Evolutionary conservation across 495 filamentous ascomycete genomes (phyloP).

Genomic region (Tuber melanosporum): DNA sequence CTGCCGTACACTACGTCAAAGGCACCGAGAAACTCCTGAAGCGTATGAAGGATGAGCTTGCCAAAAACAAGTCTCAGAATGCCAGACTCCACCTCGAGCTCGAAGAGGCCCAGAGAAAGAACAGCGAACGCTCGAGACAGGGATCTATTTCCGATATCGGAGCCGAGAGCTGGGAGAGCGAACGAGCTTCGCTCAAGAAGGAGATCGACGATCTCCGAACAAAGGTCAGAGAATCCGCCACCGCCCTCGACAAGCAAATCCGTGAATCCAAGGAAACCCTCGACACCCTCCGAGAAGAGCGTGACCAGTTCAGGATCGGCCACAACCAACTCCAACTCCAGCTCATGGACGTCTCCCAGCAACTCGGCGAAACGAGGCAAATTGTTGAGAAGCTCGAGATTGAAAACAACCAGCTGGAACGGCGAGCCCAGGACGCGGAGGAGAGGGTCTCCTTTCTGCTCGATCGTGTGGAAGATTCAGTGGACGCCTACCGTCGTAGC

Average conservation of each 20-base stretch:
- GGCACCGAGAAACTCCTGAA: constrained; percentile 98
- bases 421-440: constrained; percentile 80
- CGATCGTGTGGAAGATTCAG: constrained; percentile 85
- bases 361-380: constrained; percentile 47
- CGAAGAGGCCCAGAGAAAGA: constrained; percentile 52
- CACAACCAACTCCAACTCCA: constrained; percentile 56
- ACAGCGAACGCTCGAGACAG: constrained; percentile 43
- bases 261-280: constrained; percentile 61
- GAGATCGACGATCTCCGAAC: constrained; percentile 62
- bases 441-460: constrained; percentile 85
- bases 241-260: constrained; percentile 66
- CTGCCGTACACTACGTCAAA: constrained; percentile 98
- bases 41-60: constrained; percentile 93
- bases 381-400: constrained; percentile 75
- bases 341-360: constrained; percentile 51
- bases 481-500: constrained; percentile 80
- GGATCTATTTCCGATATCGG: constrained; percentile 41
- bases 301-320: constrained; percentile 54
- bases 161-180: constrained; percentile 65
- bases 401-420: constrained; percentile 73
- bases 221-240: constrained; percentile 58
- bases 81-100: constrained; percentile 74
- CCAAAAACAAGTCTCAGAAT: constrained; percentile 81
- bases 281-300: constrained; percentile 56
- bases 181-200: constrained; percentile 60